phyloP scores from a whole-genome alignment of 2,329 filamentous ascomycete genomes.

The Orbilia javanica region DNA sequence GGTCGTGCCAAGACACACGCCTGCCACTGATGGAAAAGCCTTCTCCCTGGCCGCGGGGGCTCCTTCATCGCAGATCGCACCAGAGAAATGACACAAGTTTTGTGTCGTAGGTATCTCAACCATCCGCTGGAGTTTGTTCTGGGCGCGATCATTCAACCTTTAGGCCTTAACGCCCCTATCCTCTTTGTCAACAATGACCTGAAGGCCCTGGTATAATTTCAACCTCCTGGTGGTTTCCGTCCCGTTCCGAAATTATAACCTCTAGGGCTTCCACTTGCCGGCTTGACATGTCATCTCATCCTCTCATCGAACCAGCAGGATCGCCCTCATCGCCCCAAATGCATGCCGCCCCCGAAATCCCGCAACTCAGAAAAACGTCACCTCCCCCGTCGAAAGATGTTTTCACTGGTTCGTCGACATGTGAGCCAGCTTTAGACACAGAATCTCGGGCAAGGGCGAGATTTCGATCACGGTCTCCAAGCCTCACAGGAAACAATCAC shows the following conservation, averaged over 20 bases:
- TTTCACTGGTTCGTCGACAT: not conserved
- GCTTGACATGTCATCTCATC: constrained; percentile 31
- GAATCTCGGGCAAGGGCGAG: constrained; percentile 51
- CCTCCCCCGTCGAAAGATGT: constrained; percentile 36
- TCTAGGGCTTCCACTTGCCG: not conserved
- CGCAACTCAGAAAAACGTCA: constrained; percentile 45
- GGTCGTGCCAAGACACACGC: constrained; percentile 8
- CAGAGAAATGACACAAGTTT: constrained; percentile 16
- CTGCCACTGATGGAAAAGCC: not conserved
- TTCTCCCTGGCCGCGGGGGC: not conserved
- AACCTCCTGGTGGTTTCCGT: constrained; percentile 8
- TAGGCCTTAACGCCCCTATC: not conserved
- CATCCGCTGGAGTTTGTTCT: constrained; percentile 1
- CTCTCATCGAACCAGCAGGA: constrained; percentile 2
- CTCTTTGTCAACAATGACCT: constrained; percentile 23
- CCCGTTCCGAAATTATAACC: constrained; percentile 22
- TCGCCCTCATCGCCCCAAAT: constrained; percentile 20
- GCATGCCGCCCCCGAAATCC: constrained; percentile 35
- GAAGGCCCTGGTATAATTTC: not conserved
- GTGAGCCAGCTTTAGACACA: constrained; percentile 33
- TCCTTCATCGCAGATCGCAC: not conserved
- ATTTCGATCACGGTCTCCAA: constrained; percentile 48
- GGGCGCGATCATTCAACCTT: not conserved
- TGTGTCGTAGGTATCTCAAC: not conserved
- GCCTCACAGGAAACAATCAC: not conserved